phyloP scores from a whole-genome alignment of 2,329 filamentous ascomycete genomes.

The Colletotrichum higginsianum region DNA sequence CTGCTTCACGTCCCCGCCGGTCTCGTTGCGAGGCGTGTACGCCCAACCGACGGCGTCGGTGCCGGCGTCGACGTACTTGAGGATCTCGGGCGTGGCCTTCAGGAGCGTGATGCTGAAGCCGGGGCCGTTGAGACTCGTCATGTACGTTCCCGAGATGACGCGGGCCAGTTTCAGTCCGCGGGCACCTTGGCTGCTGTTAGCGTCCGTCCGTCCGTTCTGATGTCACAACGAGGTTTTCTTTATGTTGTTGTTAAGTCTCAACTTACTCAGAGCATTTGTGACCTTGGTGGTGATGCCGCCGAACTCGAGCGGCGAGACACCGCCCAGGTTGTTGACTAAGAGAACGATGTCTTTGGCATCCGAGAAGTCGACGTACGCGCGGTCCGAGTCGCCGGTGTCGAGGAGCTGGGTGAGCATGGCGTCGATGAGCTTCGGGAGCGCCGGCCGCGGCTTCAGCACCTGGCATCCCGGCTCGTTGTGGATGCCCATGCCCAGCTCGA shows the following conservation, averaged over 20 bases:
- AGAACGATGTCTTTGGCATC: slow-evolving; percentile 73
- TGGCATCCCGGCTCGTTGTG: slow-evolving; percentile 75
- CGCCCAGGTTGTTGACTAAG: slow-evolving; percentile 79
- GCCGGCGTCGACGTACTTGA: slow-evolving; percentile 78
- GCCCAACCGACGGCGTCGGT: slow-evolving; percentile 78
- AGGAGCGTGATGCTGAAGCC: slow-evolving; percentile 80
- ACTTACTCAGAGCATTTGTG: slow-evolving; percentile 70
- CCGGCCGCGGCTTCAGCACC: slow-evolving; percentile 58
- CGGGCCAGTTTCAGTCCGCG: slow-evolving; percentile 25
- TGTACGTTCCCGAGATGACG: slow-evolving; percentile 76
- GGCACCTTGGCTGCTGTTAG: background rate
- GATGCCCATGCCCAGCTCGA: slow-evolving; percentile 82
- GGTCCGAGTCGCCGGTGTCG: slow-evolving; percentile 73
- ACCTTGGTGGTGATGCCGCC: slow-evolving; percentile 79
- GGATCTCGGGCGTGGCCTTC: slow-evolving; percentile 74
- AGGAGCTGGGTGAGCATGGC: slow-evolving; percentile 78
- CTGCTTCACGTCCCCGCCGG: slow-evolving; percentile 63
- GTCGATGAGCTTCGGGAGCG: slow-evolving; percentile 65
- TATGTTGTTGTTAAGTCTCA: slow-evolving; percentile 53
- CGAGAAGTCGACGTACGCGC: slow-evolving; percentile 72
- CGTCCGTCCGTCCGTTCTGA: background rate
- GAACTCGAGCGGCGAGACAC: slow-evolving; percentile 77
- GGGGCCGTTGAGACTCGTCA: slow-evolving; percentile 80
- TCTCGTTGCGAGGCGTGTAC: slow-evolving; percentile 15
- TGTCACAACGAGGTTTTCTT: slow-evolving; percentile 65